Evolutionary conservation across 2,329 filamentous ascomycete species (phyloP).

Genomic region (Colletotrichum kahawae): DNA sequence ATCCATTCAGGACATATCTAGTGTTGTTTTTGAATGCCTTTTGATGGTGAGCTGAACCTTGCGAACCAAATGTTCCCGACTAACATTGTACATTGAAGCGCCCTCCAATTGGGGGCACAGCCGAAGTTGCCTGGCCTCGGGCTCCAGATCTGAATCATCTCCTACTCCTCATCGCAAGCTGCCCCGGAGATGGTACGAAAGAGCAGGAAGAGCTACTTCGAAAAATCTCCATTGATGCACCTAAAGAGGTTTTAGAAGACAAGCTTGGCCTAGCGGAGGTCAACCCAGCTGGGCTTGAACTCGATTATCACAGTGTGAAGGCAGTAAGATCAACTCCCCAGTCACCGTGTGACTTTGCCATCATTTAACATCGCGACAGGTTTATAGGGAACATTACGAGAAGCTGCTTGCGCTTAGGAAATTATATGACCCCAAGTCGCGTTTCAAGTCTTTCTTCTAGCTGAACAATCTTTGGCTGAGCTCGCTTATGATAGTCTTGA

Average conservation of each 20-base stretch:
- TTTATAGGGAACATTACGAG: constrained; percentile 1
- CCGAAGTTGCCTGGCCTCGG: constrained; percentile 9
- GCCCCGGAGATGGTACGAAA: background rate
- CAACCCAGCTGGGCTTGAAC: constrained; percentile 8
- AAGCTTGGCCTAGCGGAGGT: background rate
- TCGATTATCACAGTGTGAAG: background rate
- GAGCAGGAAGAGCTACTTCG: background rate
- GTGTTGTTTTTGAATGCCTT: background rate
- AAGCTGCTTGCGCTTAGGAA: background rate
- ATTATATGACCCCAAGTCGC: background rate
- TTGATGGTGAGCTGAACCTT: background rate
- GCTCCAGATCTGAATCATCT: background rate
- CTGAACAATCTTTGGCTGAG: background rate
- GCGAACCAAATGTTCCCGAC: background rate
- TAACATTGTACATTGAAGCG: background rate
- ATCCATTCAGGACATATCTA: background rate
- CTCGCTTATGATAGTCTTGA: background rate
- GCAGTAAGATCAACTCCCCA: background rate
- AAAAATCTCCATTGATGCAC: background rate
- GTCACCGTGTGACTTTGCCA: background rate
- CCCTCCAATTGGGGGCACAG: background rate
- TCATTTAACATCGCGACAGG: background rate
- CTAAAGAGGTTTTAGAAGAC: background rate
- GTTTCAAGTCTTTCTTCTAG: constrained; percentile 3
- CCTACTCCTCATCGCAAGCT: background rate